phyloP scores from a whole-genome alignment of 768 basidiomycete genomes.

The Panaeolus cyanescens region DNA sequence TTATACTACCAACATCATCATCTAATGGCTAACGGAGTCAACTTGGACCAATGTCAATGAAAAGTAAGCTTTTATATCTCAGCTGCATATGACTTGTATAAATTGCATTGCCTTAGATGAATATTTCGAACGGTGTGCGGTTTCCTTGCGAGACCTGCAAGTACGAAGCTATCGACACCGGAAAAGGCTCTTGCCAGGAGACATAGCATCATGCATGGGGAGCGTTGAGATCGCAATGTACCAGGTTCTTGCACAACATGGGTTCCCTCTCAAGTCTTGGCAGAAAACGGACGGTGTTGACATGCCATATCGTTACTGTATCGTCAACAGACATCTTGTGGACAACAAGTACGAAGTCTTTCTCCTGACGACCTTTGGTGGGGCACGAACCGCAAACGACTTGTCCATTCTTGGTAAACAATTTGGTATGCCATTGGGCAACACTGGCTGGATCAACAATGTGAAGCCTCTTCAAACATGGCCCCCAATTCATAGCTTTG shows the following conservation, averaged over 20 bases:
- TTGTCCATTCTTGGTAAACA: slow-evolving; percentile 26
- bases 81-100: background rate
- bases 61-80: background rate
- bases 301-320: slow-evolving; percentile 29
- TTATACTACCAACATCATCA: background rate
- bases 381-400: slow-evolving; percentile 20
- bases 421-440: slow-evolving; percentile 38
- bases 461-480: slow-evolving; percentile 27
- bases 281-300: slow-evolving; percentile 17
- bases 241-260: slow-evolving; percentile 18
- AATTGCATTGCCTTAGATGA: background rate
- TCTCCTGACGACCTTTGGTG: slow-evolving; percentile 35
- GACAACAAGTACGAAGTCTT: slow-evolving; percentile 34
- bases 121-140: background rate
- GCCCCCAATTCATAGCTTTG: slow-evolving; percentile 25
- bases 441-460: slow-evolving; percentile 26
- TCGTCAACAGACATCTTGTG: slow-evolving; percentile 33
- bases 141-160: slow-evolving; percentile 7
- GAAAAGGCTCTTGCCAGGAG: slow-evolving; percentile 20
- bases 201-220: slow-evolving; percentile 23
- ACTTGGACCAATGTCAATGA: background rate
- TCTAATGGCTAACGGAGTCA: background rate
- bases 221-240: slow-evolving; percentile 23
- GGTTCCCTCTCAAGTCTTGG: slow-evolving; percentile 19
- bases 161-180: slow-evolving; percentile 1